A percentile compares a stretch with the other conserved stretches of the same genome.
Evolutionary conservation across 352 stramenopile genomes (phyloP).

Genomic region (Phytophthora colocasiae): DNA sequence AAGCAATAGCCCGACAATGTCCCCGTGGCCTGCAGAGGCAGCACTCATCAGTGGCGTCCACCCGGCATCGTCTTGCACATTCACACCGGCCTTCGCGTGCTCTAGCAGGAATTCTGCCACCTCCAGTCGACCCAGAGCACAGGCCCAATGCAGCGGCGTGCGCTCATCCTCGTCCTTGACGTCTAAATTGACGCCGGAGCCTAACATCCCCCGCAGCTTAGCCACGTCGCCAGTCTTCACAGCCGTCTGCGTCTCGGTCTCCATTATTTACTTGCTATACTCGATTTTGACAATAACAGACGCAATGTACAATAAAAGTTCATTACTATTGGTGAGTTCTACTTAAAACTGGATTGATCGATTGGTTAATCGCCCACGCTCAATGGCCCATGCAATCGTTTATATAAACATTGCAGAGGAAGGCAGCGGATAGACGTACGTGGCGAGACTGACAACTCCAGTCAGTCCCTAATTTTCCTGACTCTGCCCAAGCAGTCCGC

Average conservation of each 20-base stretch:
- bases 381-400: too few relatives aligned
- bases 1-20: conserved; percentile 63
- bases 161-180: conserved; percentile 77
- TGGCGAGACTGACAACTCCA: too few relatives aligned
- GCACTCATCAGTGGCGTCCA: conserved; percentile 86
- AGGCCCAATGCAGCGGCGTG: conserved; percentile 76
- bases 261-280: conserved; percentile 36
- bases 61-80: conserved; percentile 76
- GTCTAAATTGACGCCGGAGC: conserved; percentile 42
- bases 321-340: too few relatives aligned
- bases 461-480: conserved; percentile 15
- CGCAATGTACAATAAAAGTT: too few relatives aligned
- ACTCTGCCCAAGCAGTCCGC: conserved; percentile 1
- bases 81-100: conserved; percentile 43
- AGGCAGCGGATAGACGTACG: too few relatives aligned
- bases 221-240: conserved; percentile 38
- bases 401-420: too few relatives aligned
- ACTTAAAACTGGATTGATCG: too few relatives aligned
- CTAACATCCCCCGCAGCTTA: conserved; percentile 43
- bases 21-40: conserved; percentile 61
- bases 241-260: conserved; percentile 36
- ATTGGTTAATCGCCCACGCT: too few relatives aligned
- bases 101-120: conserved; percentile 68
- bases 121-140: conserved; percentile 51
- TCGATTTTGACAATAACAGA: conserved; percentile 1